Percentiles rank a stretch among this genome's conserved stretches.
phyloP scores from a whole-genome alignment of 2,329 filamentous ascomycete genomes.

The Colletotrichum spaethianum region DNA sequence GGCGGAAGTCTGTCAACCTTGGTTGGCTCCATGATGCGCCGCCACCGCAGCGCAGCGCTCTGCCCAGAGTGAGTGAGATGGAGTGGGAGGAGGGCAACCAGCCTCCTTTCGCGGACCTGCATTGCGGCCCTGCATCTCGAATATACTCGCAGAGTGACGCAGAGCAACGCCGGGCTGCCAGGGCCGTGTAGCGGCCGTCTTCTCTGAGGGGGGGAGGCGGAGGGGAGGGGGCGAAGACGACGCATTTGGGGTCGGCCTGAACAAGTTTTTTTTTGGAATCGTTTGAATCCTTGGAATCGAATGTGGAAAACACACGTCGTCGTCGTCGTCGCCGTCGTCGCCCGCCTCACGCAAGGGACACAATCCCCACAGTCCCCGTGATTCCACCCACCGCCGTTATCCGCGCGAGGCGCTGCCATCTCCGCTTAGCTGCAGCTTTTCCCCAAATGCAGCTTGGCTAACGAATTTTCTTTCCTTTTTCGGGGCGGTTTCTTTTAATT shows the following conservation, averaged over 20 bases:
- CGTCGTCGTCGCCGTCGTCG: constrained; percentile 2
- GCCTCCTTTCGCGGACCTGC: not conserved
- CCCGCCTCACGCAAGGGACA: constrained; percentile 3
- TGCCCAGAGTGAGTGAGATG: not conserved
- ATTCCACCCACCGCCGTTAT: constrained; percentile 11
- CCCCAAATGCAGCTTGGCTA: not conserved
- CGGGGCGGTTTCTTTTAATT: not conserved
- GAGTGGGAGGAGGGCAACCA: not conserved
- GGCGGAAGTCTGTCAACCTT: not conserved
- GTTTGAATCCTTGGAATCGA: not conserved
- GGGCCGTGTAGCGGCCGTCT: not conserved
- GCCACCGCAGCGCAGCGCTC: too few relatives aligned
- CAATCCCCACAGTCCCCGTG: not conserved
- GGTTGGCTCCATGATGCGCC: not conserved
- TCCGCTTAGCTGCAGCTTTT: constrained; percentile 14
- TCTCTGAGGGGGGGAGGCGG: not conserved
- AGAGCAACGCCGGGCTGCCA: too few relatives aligned
- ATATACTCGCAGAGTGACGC: not conserved
- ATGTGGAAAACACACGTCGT: not conserved
- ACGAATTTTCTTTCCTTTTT: not conserved
- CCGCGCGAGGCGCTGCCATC: constrained; percentile 8
- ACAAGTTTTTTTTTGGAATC: not conserved
- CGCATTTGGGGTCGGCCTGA: not conserved
- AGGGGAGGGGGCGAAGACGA: not conserved
- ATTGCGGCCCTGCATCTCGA: not conserved